phyloP scores from a whole-genome alignment of 129 eudicot species.

The Chrysanthemum makinoi region DNA sequence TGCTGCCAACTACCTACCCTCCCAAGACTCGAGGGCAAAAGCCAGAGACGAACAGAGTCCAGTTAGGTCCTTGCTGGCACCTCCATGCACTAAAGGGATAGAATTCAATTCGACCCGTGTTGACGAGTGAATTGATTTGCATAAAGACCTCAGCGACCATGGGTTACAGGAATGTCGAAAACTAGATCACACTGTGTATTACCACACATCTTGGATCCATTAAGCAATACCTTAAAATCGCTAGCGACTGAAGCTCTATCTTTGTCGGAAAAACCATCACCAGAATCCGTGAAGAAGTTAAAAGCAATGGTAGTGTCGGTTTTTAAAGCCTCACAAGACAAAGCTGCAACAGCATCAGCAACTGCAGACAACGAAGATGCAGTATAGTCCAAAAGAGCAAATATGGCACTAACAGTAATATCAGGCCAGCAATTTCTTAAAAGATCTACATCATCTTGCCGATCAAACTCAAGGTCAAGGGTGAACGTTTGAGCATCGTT shows the following conservation, averaged over 20 bases:
- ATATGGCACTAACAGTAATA: slow-evolving; percentile 50
- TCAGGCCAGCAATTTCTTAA: slow-evolving; percentile 21
- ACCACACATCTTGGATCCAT: slow-evolving; percentile 64
- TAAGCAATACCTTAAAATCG: slow-evolving; percentile 70
- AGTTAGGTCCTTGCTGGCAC: slow-evolving; percentile 34
- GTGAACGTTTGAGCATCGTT: slow-evolving; percentile 5
- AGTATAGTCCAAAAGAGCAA: slow-evolving; percentile 55
- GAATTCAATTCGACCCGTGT: slow-evolving; percentile 58
- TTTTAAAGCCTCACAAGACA: slow-evolving; percentile 70
- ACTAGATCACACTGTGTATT: slow-evolving; percentile 24
- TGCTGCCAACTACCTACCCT: slow-evolving; percentile 42
- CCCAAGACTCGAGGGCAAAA: slow-evolving; percentile 49
- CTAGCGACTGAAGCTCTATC: slow-evolving; percentile 63
- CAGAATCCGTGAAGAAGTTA: slow-evolving; percentile 55
- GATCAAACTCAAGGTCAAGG: slow-evolving; percentile 16
- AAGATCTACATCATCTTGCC: slow-evolving; percentile 12
- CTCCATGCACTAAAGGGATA: slow-evolving; percentile 10
- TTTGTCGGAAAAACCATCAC: slow-evolving; percentile 70
- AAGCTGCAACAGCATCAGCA: slow-evolving; percentile 63
- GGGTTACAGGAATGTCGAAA: slow-evolving; percentile 42
- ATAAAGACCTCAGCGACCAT: slow-evolving; percentile 66
- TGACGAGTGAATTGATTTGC: slow-evolving; percentile 48
- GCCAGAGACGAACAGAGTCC: slow-evolving; percentile 37
- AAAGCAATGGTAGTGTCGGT: slow-evolving; percentile 50
- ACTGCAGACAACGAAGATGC: slow-evolving; percentile 41